Evolutionary conservation across 306 rosid genomes (phyloP), one percentile per base, ranked within the genome.

Genomic region (Trifolium repens): DNA sequence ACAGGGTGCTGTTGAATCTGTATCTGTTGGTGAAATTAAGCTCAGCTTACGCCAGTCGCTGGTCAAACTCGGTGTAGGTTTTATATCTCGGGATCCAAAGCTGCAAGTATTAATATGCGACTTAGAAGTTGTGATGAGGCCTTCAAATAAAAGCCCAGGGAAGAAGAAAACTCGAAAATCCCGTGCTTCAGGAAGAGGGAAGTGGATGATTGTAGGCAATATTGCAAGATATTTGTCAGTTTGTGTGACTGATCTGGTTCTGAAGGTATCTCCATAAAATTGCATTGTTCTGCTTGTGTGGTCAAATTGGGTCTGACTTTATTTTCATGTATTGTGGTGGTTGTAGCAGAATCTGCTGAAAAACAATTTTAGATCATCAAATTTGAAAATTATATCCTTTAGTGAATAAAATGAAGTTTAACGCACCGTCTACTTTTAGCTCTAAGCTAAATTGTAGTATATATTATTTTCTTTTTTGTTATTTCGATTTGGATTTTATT

Each of bases 21-120:
- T 96, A 70, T 90, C 97, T 68, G 87, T 96, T 79, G 98, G 98
- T 80, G 99, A 96, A 88, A 90, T 96, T 67, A 96, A 85, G 81
- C 80, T 92, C 78, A 92, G 99, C 87, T 77, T 96, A 85, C 93
- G 99, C 43, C 97, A 89, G 84, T 92, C 97, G 78, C 85, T 89
- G 81, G 96, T 88, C 81, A 92, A 86, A 78, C 90, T 91, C 71
- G 97, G 98, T 47, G 94, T 85, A 75, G 97, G 96, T 82, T 88
- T 91, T 82, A 82, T 92, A 52, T 96, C 98, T 70, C 87, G 90
- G 57, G 99, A 92, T 86, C 98, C 97, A 19, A 96, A 96, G 88
- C 87, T 96, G 71, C 98, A 88, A 84, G 84, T 96, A 82, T 84
- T 96, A 85, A 96, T 96, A 82, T 87, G 93, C 46, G 99, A 90